These are phyloP conservation scores for Phytophthora colocasiae DNA, from an alignment of 352 stramenopile genomes.

Conservation along the genomic window DNA sequence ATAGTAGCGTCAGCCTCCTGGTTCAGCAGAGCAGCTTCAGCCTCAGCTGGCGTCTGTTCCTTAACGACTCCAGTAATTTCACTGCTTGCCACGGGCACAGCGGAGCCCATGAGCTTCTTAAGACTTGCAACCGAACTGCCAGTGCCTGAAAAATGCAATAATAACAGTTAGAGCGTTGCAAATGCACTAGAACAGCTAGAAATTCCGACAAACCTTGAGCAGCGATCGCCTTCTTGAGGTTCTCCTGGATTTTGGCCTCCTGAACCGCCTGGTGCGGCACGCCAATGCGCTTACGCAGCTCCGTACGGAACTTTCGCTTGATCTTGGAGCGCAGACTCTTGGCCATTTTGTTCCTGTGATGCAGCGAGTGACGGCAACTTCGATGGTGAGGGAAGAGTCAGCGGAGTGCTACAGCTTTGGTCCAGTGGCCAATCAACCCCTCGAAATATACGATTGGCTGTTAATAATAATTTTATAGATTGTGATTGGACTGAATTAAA, in stretches of 20 bases:
- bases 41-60: slow-evolving; percentile 42
- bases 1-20: slow-evolving; percentile 48
- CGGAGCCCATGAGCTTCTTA: slow-evolving; percentile 76
- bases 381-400: slow-evolving; percentile 24
- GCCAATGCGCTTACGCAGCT: slow-evolving; percentile 84
- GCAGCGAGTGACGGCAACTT: slow-evolving; percentile 14
- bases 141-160: slow-evolving; percentile 30
- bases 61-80: slow-evolving; percentile 54
- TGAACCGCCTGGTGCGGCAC: slow-evolving; percentile 75
- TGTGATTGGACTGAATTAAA: slow-evolving; percentile 23
- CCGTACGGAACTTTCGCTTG: slow-evolving; percentile 89
- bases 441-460: slow-evolving; percentile 20
- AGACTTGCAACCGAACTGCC: slow-evolving; percentile 67
- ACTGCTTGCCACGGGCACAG: slow-evolving; percentile 52
- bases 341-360: slow-evolving; percentile 59
- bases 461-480: neutral
- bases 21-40: slow-evolving; percentile 60
- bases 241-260: slow-evolving; percentile 86
- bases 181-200: neutral
- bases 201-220: slow-evolving; percentile 50
- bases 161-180: slow-evolving; percentile 7
- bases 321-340: slow-evolving; percentile 92
- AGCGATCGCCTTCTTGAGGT: slow-evolving; percentile 84
- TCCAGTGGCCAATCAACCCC: slow-evolving; percentile 38
- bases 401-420: slow-evolving; percentile 14